phyloP scores from a whole-genome alignment of 2,329 filamentous ascomycete genomes.

The Phyllosticta paracitricarpa region DNA sequence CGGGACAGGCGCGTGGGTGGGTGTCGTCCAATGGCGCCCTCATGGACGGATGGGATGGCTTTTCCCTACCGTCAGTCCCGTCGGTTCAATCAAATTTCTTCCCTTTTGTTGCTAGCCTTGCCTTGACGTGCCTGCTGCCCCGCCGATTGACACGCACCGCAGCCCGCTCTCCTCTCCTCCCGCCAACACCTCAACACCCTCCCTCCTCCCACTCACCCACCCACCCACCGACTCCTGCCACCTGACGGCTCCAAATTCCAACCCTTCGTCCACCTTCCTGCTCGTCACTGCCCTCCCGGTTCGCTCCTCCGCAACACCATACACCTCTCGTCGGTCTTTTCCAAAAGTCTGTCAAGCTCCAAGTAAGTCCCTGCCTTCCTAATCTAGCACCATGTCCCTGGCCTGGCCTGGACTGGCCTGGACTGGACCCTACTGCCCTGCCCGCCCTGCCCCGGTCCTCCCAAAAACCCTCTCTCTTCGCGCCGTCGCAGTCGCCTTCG shows the following conservation, averaged over 20 bases:
- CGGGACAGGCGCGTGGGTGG: conserved; percentile 18
- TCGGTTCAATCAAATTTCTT: neutral
- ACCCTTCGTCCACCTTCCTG: neutral
- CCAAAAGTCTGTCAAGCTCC: neutral
- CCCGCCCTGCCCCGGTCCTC: neutral
- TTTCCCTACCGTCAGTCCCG: too few relatives aligned
- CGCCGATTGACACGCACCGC: neutral
- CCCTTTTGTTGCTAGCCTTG: conserved; percentile 11
- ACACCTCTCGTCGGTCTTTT: neutral
- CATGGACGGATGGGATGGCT: neutral
- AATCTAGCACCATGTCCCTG: neutral
- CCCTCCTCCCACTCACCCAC: too few relatives aligned
- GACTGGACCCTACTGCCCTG: neutral
- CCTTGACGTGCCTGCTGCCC: conserved; percentile 6
- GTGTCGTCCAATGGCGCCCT: neutral
- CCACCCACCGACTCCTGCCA: neutral
- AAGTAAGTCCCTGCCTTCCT: neutral
- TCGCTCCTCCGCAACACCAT: conserved; percentile 12
- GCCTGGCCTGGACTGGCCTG: too few relatives aligned
- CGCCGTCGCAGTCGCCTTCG: neutral
- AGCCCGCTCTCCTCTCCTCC: neutral
- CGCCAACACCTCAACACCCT: neutral
- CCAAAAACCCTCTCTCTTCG: neutral
- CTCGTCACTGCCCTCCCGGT: too few relatives aligned
- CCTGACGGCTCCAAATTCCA: neutral